Evolutionary conservation across 371 early-diverging fungal species (phyloP).

Genomic region (Rhizomucor pusillus): DNA sequence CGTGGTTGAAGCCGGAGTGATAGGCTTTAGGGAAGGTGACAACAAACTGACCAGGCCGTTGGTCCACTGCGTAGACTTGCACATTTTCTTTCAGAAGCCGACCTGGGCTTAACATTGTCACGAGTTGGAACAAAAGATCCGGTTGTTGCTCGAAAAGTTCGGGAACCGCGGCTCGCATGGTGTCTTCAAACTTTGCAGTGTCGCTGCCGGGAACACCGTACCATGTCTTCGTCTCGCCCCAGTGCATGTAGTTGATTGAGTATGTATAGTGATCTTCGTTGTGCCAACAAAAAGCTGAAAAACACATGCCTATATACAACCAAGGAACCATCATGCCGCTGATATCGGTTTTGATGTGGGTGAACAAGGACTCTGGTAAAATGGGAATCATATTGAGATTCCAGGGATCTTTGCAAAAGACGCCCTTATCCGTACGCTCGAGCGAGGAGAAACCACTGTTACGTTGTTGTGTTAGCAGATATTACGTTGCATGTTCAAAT

Average conservation of each 20-base stretch:
- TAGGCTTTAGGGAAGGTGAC: conserved; percentile 95
- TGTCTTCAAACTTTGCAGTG: conserved; percentile 80
- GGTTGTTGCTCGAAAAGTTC: conserved; percentile 91
- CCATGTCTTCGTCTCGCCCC: conserved; percentile 97
- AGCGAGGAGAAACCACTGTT: conserved; percentile 18
- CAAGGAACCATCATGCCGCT: conserved; percentile 97
- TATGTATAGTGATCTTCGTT: conserved; percentile 96
- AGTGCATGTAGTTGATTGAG: conserved; percentile 95
- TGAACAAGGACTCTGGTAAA: conserved; percentile 77
- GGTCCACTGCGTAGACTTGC: conserved; percentile 78
- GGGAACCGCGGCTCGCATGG: conserved; percentile 79
- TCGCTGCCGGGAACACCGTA: conserved; percentile 91
- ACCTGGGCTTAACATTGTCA: conserved; percentile 87
- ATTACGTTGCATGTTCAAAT: conserved; percentile 1
- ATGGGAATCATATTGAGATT: conserved; percentile 88
- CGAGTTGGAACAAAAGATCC: conserved; percentile 89
- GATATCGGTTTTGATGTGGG: conserved; percentile 86
- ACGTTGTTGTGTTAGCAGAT: not conserved
- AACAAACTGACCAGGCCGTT: conserved; percentile 92
- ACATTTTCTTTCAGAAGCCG: conserved; percentile 75
- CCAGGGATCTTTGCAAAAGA: conserved; percentile 52
- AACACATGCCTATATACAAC: conserved; percentile 96
- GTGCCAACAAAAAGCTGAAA: conserved; percentile 98
- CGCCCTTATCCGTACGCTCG: conserved; percentile 11
- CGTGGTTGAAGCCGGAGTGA: conserved; percentile 97